Evolutionary conservation across 2,329 filamentous ascomycete genomes (phyloP), one percentile per base, ranked within the genome.

Genomic region (Sordariomycetes sp.): DNA sequence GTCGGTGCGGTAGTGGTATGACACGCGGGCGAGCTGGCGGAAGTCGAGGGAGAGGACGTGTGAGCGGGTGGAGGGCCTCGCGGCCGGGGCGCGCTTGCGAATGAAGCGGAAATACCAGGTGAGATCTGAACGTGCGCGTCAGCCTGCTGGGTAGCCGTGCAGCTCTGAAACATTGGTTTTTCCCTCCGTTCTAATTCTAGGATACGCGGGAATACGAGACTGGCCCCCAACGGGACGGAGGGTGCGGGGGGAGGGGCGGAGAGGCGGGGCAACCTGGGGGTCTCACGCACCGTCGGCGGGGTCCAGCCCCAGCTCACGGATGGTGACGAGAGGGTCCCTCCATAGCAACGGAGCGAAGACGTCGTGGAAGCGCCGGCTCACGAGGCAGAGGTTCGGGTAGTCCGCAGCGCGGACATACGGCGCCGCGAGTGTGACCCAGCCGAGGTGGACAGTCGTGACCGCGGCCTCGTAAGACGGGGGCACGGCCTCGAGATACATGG

Each of bases 391-490:
- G 8, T 66, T 65, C 25, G 68, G 62, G 61, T 76, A 77, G 62
- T 77, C 72, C 6, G 62, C 58, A 50, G 70, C 61, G 2, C 65
- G 62, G 53, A 80, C 61, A 61, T 74, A 76, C 1, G 75, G 72
- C 7, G 72, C 75, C 13, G 74, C 74, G 3, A 81, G 60, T 34
- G 65, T 65, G 17, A 81, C 68, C 76, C 78, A 81, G 68, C 81
- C 74, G 56, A 64, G 64, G 24, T 62, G 65, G 24, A 64, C 64
- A 10, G 64, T 67, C 8, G 69, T 63, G 2, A 70, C 74, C 56
- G 80, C 79, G 59, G 81, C 73, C 55, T 72, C 67, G 64, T 83
- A 83, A 0, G 79, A 78, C 1, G 80, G 79, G n/a, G 76, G 72
- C 12, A 28, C 54, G 15, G 42, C 42, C 17, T n/a, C 54, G 3